These are phyloP conservation scores for Magnaporthales sp. DNA, from an alignment of 2,329 filamentous ascomycete species.

Conservation along the genomic window DNA sequence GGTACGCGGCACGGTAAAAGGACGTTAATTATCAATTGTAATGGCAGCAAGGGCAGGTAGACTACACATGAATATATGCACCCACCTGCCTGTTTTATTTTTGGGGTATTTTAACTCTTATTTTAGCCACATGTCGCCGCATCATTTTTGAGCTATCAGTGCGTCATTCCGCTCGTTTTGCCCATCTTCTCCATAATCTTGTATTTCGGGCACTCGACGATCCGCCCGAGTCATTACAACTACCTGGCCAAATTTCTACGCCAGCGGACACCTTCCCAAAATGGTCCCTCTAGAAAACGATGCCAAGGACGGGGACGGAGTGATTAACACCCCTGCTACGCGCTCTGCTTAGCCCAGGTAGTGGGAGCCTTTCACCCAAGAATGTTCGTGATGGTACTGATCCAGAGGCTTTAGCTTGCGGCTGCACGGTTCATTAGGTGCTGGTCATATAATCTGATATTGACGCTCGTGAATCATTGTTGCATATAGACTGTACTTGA, in stretches of 20 bases:
- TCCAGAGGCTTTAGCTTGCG: neutral
- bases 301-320: neutral
- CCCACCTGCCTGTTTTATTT: no score
- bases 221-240: neutral
- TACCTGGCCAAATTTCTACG: neutral
- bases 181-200: neutral
- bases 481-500: neutral
- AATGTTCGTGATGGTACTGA: neutral
- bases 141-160: neutral
- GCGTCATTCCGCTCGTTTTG: neutral
- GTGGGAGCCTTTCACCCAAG: neutral
- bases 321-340: neutral
- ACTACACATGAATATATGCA: no score
- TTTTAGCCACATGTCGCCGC: no score
- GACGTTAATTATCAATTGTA: no score
- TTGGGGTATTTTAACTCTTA: no score
- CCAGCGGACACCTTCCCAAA: neutral
- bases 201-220: no score
- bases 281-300: neutral
- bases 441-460: neutral
- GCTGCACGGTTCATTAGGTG: neutral
- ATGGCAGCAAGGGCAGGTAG: no score
- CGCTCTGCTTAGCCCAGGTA: neutral
- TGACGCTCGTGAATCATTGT: neutral
- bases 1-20: no score